phyloP scores from a whole-genome alignment of 2,329 filamentous ascomycete genomes.

The Scolecobasidium constrictum region DNA sequence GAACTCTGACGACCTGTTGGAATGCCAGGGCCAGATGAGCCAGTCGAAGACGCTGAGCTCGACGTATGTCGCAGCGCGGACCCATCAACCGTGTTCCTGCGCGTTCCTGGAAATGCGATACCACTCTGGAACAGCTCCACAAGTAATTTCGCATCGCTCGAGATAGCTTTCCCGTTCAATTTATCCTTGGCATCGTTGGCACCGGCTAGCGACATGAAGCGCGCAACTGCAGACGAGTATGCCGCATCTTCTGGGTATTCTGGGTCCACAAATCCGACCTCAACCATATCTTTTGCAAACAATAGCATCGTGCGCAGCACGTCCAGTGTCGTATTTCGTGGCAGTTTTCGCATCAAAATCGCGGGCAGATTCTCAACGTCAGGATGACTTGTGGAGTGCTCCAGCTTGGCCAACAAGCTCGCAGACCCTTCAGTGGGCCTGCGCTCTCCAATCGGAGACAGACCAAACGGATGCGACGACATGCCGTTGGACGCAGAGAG shows the following conservation, averaged over 20 bases:
- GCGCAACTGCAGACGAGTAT: constrained; percentile 47
- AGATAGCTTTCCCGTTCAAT: constrained; percentile 49
- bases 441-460: constrained; percentile 31
- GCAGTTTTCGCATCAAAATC: constrained; percentile 50
- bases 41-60: constrained; percentile 29
- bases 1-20: constrained; percentile 39
- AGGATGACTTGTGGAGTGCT: constrained; percentile 17
- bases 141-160: constrained; percentile 48
- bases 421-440: constrained; percentile 25
- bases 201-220: constrained; percentile 44
- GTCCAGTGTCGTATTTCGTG: constrained; percentile 46
- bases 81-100: constrained; percentile 46
- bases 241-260: constrained; percentile 46
- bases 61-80: constrained; percentile 30
- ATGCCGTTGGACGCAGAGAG: constrained; percentile 7
- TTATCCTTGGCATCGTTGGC: constrained; percentile 49
- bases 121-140: constrained; percentile 41
- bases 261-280: constrained; percentile 44
- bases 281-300: constrained; percentile 53
- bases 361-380: constrained; percentile 16
- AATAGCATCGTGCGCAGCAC: constrained; percentile 51
- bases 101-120: constrained; percentile 28
- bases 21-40: constrained; percentile 31
- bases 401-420: constrained; percentile 23
- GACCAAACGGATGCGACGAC: constrained; percentile 23